phyloP scores from a whole-genome alignment of 306 rosid species.

The Luffa acutangula region DNA sequence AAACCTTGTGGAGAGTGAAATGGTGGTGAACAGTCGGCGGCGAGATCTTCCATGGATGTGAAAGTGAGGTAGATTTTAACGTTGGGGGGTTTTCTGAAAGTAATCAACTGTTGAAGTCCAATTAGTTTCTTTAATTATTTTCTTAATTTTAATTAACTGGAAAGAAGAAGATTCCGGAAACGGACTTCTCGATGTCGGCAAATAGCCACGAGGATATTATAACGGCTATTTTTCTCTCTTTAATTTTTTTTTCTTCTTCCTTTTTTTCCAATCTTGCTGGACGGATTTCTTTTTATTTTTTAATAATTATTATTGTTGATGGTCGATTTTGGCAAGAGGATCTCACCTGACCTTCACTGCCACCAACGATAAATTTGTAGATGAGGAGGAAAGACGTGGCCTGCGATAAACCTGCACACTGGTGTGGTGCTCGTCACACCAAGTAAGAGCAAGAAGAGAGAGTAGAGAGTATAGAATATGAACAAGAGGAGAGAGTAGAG shows the following conservation, averaged over 20 bases:
- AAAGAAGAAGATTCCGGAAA: slow-evolving; percentile 1
- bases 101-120: background rate
- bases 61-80: background rate
- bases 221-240: slow-evolving; percentile 41
- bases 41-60: background rate
- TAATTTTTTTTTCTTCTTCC: background rate
- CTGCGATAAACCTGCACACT: too few relatives aligned
- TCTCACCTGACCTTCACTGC: too few relatives aligned
- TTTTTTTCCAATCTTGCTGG: too few relatives aligned
- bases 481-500: too few relatives aligned
- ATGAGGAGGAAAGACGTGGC: too few relatives aligned
- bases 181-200: slow-evolving; percentile 27
- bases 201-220: background rate
- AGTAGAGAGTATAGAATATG: too few relatives aligned
- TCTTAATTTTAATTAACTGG: background rate
- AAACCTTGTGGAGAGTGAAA: background rate
- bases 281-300: too few relatives aligned
- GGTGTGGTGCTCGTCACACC: too few relatives aligned
- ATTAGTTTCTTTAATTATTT: background rate
- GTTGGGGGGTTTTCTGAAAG: background rate
- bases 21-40: background rate
- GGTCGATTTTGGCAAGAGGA: too few relatives aligned
- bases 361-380: too few relatives aligned
- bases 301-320: too few relatives aligned
- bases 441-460: too few relatives aligned